Evolutionary conservation across 2,329 filamentous ascomycete genomes (phyloP), one percentile per base, ranked within the genome.

Genomic region (Mycocentrospora acerina): DNA sequence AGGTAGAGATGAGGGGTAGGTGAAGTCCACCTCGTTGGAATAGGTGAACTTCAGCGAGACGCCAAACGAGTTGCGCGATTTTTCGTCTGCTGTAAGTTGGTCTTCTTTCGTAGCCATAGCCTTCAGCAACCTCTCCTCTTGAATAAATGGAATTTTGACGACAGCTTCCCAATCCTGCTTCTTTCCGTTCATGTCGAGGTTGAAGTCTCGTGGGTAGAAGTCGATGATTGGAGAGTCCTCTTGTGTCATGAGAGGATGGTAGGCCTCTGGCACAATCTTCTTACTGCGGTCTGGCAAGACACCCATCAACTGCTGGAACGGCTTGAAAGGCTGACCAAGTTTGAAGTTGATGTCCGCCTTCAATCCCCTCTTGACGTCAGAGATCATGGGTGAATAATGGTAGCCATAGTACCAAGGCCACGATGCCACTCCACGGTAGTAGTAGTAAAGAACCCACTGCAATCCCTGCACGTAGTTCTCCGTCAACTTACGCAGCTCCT

Each of bases 101-200:
- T 83, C 74, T 49, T 97, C 90, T 64, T 85, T 90, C 6, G 90
- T 83, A 12, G 78, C 84, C 87, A 98, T 96, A 7, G 91, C 93
- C 25, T 76, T 71, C 38, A 98, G 75, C 2, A 98, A 74, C 17
- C 93, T 82, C 57, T 85, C 82, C 66, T 98, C 91, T 42, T 98
- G 89, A 48, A 98, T 98, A 69, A 98, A 98, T 0, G 93, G 93
- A 60, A 98, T 98, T 69, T 97, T 98, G 50, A 98, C 90, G 25
- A 98, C 91, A 18, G 93, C 93, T 65, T 98, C 93, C 93, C 93
- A 98, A 49, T 98, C 94, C 86, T 95, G 94, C 73, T 95, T 98
- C 75, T 98, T 98, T 43, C 93, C 94, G 57, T 98, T 97, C 93
- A 98, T 97, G 64, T 98, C 94, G 27, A 98, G 77, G 51, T 94